A percentile compares a stretch with the other conserved stretches of the same genome.
phyloP scores from a whole-genome alignment of 2,329 filamentous ascomycete species.

The Colletotrichum scovillei region DNA sequence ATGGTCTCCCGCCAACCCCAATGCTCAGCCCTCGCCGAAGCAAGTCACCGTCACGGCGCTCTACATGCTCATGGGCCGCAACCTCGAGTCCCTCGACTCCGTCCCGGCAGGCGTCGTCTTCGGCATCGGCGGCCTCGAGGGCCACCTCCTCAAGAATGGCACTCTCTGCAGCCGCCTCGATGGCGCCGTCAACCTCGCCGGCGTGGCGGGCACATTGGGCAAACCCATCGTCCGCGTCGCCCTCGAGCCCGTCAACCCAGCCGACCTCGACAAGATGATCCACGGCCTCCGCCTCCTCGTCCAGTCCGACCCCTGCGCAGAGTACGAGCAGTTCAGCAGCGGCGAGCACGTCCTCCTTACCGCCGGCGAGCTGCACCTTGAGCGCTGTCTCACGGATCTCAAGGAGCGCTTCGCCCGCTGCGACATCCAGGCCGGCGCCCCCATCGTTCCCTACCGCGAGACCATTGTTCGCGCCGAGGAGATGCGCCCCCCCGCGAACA shows the following conservation, averaged over 20 bases:
- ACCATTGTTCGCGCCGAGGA: conserved; percentile 89
- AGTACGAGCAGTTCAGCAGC: conserved; percentile 92
- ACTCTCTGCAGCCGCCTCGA: conserved; percentile 90
- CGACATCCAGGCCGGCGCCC: conserved; percentile 92
- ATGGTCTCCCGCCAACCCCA: conserved; percentile 84
- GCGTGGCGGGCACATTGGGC: conserved; percentile 76
- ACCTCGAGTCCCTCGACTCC: conserved; percentile 82
- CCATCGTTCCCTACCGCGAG: conserved; percentile 96
- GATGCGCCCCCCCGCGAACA: conserved; percentile 89
- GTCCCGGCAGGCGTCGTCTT: conserved; percentile 96
- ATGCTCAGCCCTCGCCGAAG: conserved; percentile 77
- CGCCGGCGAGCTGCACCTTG: conserved; percentile 92
- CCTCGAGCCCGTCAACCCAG: conserved; percentile 91
- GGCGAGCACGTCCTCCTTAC: conserved; percentile 96
- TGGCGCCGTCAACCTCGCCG: conserved; percentile 90
- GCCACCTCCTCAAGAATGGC: conserved; percentile 93
- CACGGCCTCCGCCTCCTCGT: conserved; percentile 86
- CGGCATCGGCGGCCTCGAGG: conserved; percentile 91
- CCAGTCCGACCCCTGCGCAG: conserved; percentile 93
- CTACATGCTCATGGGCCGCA: conserved; percentile 96
- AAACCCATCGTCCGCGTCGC: conserved; percentile 96
- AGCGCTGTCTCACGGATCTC: conserved; percentile 92
- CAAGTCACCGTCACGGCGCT: conserved; percentile 88
- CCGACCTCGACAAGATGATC: conserved; percentile 95
- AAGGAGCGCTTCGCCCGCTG: conserved; percentile 93